Evolutionary conservation across 2,329 filamentous ascomycete species (phyloP).

Genomic region (Neonectria coccinea): DNA sequence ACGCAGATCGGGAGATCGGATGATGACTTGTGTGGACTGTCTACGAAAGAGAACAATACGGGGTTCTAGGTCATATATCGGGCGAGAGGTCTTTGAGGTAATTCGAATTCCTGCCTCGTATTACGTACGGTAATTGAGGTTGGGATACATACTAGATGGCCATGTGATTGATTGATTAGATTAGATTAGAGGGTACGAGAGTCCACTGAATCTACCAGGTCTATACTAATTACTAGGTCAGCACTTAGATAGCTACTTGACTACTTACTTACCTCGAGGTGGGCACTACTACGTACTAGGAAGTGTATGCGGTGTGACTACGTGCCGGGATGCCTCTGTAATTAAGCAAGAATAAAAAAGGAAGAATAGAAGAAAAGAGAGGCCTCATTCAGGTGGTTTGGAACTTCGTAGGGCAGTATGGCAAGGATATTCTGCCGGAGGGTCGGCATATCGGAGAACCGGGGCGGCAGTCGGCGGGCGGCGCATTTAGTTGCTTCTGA

Average conservation of each 20-base stretch:
- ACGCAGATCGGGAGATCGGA: constrained; percentile 18
- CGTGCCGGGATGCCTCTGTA: not conserved
- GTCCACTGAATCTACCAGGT: not conserved
- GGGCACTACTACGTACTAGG: no score
- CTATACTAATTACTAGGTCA: no score
- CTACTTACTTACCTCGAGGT: no score
- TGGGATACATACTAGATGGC: not conserved
- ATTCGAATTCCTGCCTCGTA: not conserved
- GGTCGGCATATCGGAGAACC: constrained; percentile 4
- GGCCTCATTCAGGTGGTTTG: no score
- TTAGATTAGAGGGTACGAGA: not conserved
- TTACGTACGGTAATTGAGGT: not conserved
- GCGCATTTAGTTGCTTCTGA: not conserved
- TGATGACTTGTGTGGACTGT: not conserved
- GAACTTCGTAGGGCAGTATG: no score
- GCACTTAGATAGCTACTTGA: no score
- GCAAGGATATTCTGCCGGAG: not conserved
- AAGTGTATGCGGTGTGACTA: no score
- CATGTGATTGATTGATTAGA: constrained; percentile 8
- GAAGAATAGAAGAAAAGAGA: no score
- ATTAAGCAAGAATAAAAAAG: not conserved
- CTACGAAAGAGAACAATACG: no score
- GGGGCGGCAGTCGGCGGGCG: not conserved
- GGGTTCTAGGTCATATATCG: not conserved
- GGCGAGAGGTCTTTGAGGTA: not conserved